Evolutionary conservation across 2,329 filamentous ascomycete species (phyloP).

Genomic region (Saccharata proteae): DNA sequence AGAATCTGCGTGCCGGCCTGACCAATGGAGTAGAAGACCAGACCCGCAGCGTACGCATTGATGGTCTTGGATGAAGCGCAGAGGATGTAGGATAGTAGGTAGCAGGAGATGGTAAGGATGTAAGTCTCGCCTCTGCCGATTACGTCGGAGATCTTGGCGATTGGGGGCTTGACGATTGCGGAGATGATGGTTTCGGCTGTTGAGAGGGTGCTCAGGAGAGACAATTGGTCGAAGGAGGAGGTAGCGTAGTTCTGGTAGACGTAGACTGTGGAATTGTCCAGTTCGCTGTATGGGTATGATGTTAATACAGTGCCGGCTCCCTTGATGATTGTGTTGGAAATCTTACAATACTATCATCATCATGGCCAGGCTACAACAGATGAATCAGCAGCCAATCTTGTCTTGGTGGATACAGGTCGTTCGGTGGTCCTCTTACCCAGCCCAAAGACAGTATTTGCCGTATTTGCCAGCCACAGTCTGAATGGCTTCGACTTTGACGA

Average conservation of each 20-base stretch:
- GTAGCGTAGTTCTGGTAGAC: conserved; percentile 31
- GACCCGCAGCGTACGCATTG: conserved; percentile 23
- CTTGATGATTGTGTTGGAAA: background rate
- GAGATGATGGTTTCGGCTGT: conserved; percentile 28
- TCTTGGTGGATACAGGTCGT: background rate
- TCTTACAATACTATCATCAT: conserved; percentile 11
- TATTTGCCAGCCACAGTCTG: conserved; percentile 19
- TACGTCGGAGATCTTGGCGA: conserved; percentile 32
- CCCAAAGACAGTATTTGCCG: conserved; percentile 13
- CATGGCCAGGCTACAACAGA: conserved; percentile 5
- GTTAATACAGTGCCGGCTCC: background rate
- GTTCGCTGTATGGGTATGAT: conserved; percentile 15
- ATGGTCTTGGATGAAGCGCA: conserved; percentile 24
- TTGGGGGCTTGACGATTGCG: conserved; percentile 28
- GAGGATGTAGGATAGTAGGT: conserved; percentile 27
- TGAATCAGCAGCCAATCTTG: background rate
- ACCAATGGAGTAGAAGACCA: conserved; percentile 24
- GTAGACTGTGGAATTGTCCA: conserved; percentile 25
- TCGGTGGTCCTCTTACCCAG: conserved; percentile 2
- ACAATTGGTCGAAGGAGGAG: conserved; percentile 26
- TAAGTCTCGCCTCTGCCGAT: conserved; percentile 29
- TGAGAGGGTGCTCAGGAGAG: conserved; percentile 22
- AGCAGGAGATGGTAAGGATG: conserved; percentile 21
- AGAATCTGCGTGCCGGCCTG: conserved; percentile 29
- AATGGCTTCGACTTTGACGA: conserved; percentile 18